Percentiles rank a stretch among this genome's conserved stretches.
Conservation (phyloP, 345 rosid genomes). For the Kandelia obovata region DNA sequence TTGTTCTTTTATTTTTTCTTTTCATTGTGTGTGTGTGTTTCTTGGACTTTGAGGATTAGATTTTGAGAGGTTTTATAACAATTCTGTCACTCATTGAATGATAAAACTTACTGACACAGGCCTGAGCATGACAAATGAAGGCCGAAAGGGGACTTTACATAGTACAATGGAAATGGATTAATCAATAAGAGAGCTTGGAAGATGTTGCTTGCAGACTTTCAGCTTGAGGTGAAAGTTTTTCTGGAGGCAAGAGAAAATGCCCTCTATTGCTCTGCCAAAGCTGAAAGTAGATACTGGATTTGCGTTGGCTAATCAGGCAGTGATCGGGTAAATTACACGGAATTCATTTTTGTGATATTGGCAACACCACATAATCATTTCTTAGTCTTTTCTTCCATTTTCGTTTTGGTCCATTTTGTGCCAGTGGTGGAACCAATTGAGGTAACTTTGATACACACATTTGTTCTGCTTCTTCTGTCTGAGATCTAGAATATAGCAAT, state of each 20-base stretch:
- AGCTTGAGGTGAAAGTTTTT: constrained; percentile 13
- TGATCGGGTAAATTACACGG: constrained; percentile 6
- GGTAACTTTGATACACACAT: constrained; percentile 21
- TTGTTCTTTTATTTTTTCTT: not conserved
- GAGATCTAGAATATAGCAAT: not conserved
- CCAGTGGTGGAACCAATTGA: constrained; percentile 21
- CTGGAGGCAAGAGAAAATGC: constrained; percentile 12
- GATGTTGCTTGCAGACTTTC: constrained; percentile 11
- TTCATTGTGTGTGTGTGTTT: too few species aligned
- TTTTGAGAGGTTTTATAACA: too few species aligned
- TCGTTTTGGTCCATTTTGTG: not conserved
- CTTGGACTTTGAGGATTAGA: not conserved
- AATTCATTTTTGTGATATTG: constrained; percentile 15
- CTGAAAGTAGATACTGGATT: constrained; percentile 7
- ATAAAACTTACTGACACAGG: constrained; percentile 21
- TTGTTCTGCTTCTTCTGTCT: constrained; percentile 13
- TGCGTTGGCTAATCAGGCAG: not conserved
- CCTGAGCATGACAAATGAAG: constrained; percentile 21
- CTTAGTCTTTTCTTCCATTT: not conserved
- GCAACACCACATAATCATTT: constrained; percentile 6
- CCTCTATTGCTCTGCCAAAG: constrained; percentile 14
- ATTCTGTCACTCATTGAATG: not conserved
- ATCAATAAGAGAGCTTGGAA: constrained; percentile 29
- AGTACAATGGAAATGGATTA: constrained; percentile 12
- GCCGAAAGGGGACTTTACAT: not conserved